Evolutionary conservation across 306 rosid genomes (phyloP).

Genomic region (Quercus berberidifolia): DNA sequence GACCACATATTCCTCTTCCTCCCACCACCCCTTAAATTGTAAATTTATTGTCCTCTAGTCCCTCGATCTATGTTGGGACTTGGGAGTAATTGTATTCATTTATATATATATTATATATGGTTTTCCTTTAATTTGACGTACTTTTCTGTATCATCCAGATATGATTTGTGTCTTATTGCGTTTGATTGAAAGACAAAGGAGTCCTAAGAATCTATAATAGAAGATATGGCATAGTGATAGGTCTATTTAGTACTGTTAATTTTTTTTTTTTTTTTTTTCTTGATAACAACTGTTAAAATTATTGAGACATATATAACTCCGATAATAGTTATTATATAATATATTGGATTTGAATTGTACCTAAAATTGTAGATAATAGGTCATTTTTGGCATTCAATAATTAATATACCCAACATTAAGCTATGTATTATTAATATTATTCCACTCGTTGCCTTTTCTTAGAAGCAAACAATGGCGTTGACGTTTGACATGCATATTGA

Average conservation of each 20-base stretch:
- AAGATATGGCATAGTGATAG: background rate
- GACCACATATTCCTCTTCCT: slow-evolving; percentile 16
- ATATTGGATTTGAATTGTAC: too few relatives aligned
- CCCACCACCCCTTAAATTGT: slow-evolving; percentile 20
- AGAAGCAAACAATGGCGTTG: too few relatives aligned
- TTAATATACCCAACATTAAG: too few relatives aligned
- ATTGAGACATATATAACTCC: too few relatives aligned
- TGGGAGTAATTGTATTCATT: background rate
- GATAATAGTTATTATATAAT: too few relatives aligned
- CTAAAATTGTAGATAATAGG: too few relatives aligned
- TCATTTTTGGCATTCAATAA: too few relatives aligned
- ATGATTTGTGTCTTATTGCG: background rate
- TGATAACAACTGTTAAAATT: too few relatives aligned
- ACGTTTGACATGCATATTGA: too few relatives aligned
- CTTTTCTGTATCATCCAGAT: background rate
- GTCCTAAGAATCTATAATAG: background rate
- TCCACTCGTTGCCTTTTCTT: too few relatives aligned
- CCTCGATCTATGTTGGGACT: slow-evolving; percentile 7
- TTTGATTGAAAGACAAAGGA: background rate
- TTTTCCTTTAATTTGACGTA: background rate
- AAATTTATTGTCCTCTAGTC: slow-evolving; percentile 19
- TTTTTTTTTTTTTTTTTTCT: too few relatives aligned
- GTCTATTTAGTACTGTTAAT: background rate
- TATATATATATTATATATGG: background rate
- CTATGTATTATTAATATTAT: too few relatives aligned